These are phyloP conservation scores for Calycina marina DNA, from an alignment of 2,329 filamentous ascomycete genomes.

Conservation along the genomic window DNA sequence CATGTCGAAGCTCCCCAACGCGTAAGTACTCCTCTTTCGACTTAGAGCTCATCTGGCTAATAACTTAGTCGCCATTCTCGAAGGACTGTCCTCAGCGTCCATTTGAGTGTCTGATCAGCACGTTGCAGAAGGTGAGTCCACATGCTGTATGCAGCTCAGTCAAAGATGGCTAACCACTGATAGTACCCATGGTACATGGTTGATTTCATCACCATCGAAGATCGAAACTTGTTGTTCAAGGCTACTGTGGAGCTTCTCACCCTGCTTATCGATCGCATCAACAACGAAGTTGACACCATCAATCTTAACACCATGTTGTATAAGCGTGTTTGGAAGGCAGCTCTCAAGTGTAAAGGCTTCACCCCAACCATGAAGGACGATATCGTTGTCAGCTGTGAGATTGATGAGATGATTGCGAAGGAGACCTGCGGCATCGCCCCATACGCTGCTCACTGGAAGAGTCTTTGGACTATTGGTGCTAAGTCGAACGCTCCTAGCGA, in stretches of 20 bases:
- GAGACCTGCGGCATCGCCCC: slow-evolving; percentile 34
- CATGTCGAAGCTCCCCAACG: slow-evolving; percentile 46
- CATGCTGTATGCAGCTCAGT: slow-evolving; percentile 16
- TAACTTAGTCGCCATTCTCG: slow-evolving; percentile 39
- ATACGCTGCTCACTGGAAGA: slow-evolving; percentile 33
- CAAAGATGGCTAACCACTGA: slow-evolving; percentile 8
- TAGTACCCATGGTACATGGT: slow-evolving; percentile 48
- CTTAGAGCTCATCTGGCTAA: slow-evolving; percentile 3
- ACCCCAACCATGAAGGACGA: slow-evolving; percentile 46
- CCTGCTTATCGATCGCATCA: slow-evolving; percentile 29
- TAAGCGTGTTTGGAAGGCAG: slow-evolving; percentile 35
- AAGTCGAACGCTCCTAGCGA: slow-evolving; percentile 35
- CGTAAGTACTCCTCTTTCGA: slow-evolving; percentile 29
- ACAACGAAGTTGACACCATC: slow-evolving; percentile 25
- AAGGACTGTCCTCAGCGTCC: slow-evolving; percentile 47
- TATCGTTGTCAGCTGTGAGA: slow-evolving; percentile 29
- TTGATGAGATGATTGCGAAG: slow-evolving; percentile 23
- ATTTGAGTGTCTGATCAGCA: slow-evolving; percentile 52
- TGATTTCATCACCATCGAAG: slow-evolving; percentile 38
- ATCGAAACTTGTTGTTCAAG: slow-evolving; percentile 38
- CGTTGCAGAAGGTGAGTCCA: slow-evolving; percentile 23
- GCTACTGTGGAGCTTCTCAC: slow-evolving; percentile 34
- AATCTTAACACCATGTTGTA: slow-evolving; percentile 38
- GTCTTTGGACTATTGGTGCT: slow-evolving; percentile 35
- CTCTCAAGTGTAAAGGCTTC: slow-evolving; percentile 45